Base-by-base conservation (phyloP, 768 basidiomycete genomes). In the Mycena epipterygia region DNA sequence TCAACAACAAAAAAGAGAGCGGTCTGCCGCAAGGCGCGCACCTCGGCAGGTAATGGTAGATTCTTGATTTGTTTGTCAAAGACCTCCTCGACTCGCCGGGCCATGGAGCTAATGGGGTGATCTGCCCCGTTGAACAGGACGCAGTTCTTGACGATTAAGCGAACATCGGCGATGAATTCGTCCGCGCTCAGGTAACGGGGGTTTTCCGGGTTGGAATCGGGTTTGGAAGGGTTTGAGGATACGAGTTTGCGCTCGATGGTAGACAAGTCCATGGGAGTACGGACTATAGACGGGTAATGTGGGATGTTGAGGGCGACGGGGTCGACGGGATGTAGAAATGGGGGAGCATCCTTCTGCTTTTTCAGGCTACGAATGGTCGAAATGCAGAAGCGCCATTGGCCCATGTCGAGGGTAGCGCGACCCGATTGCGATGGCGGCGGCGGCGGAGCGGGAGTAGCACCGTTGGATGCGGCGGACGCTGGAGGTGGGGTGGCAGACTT, bases 91-190 rank as follows among this genome's bases (percentile, higher is more conserved):
- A 99, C 80, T 32, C 91, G 89, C 75, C 92, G 93, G 17, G 94
- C 97, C 86, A 93, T 93, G n/a, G 80, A 78, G 3, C 90, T 87
- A 49, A 99, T 87, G 32, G 86, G 82, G 78, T 98, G 97, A 60
- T 96, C 94, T 3, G 92, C 91, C 1, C 98, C 98, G 79, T 99
- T 99, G 88, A 99, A 99, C 3, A 90, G 91, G 48, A 90, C 80
- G 67, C 94, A 94, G 77, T 99, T 99, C 72, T 88, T 87, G 82
- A 97, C 96, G 68, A 99, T 92, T 64, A 94, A 86, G 53, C 94
- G 90, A 46, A 99, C 90, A 78, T 99, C 98, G 23, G 84, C 82
- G 41, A 93, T 85, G 76, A 99, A 96, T 75, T 97, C 94, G 60
- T 95, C 92, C 5, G 91, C 90, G 67, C 79, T 90, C 59, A 81